Evolutionary conservation across 345 rosid species (phyloP).

Genomic region (Anacardium occidentale): DNA sequence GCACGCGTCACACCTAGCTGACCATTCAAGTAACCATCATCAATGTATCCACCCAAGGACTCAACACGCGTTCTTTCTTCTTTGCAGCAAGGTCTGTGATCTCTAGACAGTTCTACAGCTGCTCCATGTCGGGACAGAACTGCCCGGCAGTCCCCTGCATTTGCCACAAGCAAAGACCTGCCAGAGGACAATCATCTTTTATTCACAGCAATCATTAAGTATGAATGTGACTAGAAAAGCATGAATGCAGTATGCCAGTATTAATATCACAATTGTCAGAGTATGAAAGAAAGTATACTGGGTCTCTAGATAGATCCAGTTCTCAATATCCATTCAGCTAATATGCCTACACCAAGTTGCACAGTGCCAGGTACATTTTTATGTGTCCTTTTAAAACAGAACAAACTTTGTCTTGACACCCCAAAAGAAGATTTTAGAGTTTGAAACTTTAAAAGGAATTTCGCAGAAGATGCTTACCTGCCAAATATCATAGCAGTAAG

Average conservation of each 20-base stretch:
- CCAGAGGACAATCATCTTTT: slow-evolving; percentile 12
- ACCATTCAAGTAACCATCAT: slow-evolving; percentile 75
- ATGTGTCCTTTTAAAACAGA: background rate
- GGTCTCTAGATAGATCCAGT: background rate
- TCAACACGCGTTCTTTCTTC: slow-evolving; percentile 60
- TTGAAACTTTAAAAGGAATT: too few relatives aligned
- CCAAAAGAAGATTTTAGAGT: too few relatives aligned
- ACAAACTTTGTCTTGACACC: background rate
- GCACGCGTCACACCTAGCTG: slow-evolving; percentile 73
- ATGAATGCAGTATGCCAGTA: background rate
- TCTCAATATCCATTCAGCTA: background rate
- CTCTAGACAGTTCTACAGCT: slow-evolving; percentile 71
- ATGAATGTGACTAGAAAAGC: background rate
- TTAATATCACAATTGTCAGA: background rate
- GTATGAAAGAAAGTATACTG: background rate
- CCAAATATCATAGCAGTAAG: slow-evolving; percentile 84
- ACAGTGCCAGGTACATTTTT: background rate
- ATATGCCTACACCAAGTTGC: background rate
- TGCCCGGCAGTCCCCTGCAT: slow-evolving; percentile 91
- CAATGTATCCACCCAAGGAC: slow-evolving; percentile 60
- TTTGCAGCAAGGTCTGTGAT: slow-evolving; percentile 64
- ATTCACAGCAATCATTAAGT: slow-evolving; percentile 6
- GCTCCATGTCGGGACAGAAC: slow-evolving; percentile 63
- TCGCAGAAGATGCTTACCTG: slow-evolving; percentile 36
- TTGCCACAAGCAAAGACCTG: slow-evolving; percentile 83